Conservation (phyloP, 352 stramenopile species). For the Phytophthora megakarya region DNA sequence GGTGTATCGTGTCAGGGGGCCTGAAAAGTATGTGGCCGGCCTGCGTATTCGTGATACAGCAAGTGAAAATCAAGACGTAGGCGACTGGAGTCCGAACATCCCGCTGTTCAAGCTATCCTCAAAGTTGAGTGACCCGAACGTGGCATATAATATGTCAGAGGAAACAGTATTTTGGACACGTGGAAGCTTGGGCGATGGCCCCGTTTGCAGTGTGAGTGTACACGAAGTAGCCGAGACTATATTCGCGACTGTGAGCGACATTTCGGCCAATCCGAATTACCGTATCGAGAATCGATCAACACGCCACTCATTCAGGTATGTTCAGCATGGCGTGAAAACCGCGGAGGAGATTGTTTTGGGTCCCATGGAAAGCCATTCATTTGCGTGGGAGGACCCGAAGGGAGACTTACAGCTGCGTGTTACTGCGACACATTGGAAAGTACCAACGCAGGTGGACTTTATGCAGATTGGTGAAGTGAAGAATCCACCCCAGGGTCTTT, state of each 20-base stretch:
- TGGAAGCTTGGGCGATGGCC: constrained; percentile 69
- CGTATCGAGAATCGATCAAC: constrained; percentile 89
- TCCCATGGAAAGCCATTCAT: constrained; percentile 77
- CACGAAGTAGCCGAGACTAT: constrained; percentile 71
- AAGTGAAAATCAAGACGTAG: constrained; percentile 50
- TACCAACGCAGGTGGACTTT: constrained; percentile 77
- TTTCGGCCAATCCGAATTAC: constrained; percentile 69
- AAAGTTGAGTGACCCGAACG: constrained; percentile 50
- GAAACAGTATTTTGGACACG: constrained; percentile 73
- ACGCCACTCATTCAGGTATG: constrained; percentile 71
- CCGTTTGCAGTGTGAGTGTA: constrained; percentile 67
- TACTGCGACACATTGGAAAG: constrained; percentile 63
- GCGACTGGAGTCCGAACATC: constrained; percentile 64
- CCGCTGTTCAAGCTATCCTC: constrained; percentile 48
- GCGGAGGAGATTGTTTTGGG: constrained; percentile 72
- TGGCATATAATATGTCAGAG: constrained; percentile 48
- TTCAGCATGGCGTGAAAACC: constrained; percentile 60
- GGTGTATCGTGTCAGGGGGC: constrained; percentile 72
- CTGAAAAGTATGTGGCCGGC: constrained; percentile 72
- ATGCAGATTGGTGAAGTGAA: constrained; percentile 71
- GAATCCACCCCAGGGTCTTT: constrained; percentile 57
- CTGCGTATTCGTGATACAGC: constrained; percentile 71
- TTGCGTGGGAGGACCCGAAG: constrained; percentile 82
- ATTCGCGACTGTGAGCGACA: constrained; percentile 72
- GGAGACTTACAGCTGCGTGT: constrained; percentile 62